Percentiles rank a stretch among this genome's conserved stretches.
phyloP scores from a whole-genome alignment of 257 asterid species.

The Nyctanthes arbortristis region DNA sequence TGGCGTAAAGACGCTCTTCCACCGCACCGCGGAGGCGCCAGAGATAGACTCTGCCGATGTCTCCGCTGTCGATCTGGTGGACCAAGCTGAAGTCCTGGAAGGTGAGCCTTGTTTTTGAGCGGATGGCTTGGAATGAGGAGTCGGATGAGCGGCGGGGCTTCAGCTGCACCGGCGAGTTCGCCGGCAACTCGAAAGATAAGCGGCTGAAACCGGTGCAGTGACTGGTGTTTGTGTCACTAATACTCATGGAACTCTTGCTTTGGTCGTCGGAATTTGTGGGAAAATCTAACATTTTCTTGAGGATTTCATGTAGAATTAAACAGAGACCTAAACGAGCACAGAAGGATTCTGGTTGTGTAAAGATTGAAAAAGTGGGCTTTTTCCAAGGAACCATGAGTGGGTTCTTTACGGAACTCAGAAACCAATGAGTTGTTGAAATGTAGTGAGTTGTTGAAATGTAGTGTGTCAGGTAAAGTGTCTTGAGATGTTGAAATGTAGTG shows the following conservation, averaged over 20 bases:
- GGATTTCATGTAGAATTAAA: constrained; percentile 32
- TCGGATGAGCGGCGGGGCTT: constrained; percentile 74
- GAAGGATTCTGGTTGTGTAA: too few relatives aligned
- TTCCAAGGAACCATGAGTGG: too few relatives aligned
- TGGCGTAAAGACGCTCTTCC: constrained; percentile 54
- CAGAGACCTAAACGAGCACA: too few relatives aligned
- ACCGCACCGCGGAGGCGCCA: constrained; percentile 47
- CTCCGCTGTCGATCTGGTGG: constrained; percentile 85
- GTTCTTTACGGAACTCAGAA: too few relatives aligned
- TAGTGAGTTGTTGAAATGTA: too few relatives aligned
- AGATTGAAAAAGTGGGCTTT: too few relatives aligned
- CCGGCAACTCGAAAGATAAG: constrained; percentile 60
- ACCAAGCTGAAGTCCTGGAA: constrained; percentile 70
- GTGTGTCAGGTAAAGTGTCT: too few relatives aligned
- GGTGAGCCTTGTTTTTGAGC: constrained; percentile 33
- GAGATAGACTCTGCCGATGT: constrained; percentile 74
- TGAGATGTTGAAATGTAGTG: too few relatives aligned
- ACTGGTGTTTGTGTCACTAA: constrained; percentile 47
- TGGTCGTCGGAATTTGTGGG: too few relatives aligned
- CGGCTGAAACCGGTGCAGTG: constrained; percentile 68
- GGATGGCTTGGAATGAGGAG: constrained; percentile 49
- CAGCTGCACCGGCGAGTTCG: constrained; percentile 60
- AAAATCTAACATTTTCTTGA: too few relatives aligned
- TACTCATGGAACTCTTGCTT: too few relatives aligned
- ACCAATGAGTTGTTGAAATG: too few relatives aligned